phyloP scores from a whole-genome alignment of 805 yeast species.

The Ogataea ramenticola region DNA sequence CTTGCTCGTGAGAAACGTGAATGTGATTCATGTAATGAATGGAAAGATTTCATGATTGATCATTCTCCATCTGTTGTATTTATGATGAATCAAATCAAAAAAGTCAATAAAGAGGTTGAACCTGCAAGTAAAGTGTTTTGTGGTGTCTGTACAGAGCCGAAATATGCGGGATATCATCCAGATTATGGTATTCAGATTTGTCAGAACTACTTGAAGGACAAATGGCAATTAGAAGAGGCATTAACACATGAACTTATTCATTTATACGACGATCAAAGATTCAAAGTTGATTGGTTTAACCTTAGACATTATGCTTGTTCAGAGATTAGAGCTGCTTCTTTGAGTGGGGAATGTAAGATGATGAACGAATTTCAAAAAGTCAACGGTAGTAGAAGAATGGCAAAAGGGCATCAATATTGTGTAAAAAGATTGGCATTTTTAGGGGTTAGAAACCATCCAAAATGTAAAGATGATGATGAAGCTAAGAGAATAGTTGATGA shows the following conservation, averaged over 20 bases:
- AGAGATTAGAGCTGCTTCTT: conserved; percentile 86
- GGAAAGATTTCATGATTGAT: conserved; percentile 70
- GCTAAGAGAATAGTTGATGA: conserved; percentile 77
- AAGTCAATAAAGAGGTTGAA: conserved; percentile 46
- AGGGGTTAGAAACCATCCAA: conserved; percentile 82
- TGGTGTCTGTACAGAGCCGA: conserved; percentile 73
- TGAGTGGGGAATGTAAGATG: conserved; percentile 93
- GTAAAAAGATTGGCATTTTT: conserved; percentile 82
- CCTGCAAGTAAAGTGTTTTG: conserved; percentile 53
- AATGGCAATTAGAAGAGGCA: conserved; percentile 84
- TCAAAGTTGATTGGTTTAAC: conserved; percentile 79
- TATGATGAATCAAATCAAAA: conserved; percentile 76
- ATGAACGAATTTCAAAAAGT: conserved; percentile 63
- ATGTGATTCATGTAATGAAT: conserved; percentile 66
- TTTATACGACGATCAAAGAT: conserved; percentile 84
- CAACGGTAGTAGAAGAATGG: conserved; percentile 22
- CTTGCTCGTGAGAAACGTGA: conserved; percentile 21
- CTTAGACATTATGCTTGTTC: conserved; percentile 94
- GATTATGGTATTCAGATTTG: conserved; percentile 81
- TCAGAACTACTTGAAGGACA: conserved; percentile 67
- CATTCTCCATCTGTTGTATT: conserved; percentile 83
- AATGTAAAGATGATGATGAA: conserved; percentile 60
- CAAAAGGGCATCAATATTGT: conserved; percentile 83
- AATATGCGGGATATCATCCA: conserved; percentile 92
- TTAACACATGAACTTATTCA: conserved; percentile 90